Conservation (phyloP, 805 yeast genomes). For the Clavispora santaluciae region DNA sequence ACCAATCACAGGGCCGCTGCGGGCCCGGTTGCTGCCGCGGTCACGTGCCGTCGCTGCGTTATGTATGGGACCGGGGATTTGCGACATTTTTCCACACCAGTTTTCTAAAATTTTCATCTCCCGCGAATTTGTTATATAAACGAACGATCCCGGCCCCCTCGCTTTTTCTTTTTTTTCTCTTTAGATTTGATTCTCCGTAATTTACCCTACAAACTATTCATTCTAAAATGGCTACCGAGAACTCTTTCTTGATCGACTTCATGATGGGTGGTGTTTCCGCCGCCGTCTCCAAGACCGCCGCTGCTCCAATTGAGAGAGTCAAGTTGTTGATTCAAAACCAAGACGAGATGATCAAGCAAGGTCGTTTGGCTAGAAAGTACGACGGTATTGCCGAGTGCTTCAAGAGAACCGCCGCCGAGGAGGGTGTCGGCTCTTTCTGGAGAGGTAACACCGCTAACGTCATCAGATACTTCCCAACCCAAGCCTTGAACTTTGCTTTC, state of each 20-base stretch:
- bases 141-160: constrained; percentile 10
- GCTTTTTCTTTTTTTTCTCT: constrained; percentile 6
- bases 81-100: constrained; percentile 10
- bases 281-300: constrained; percentile 97
- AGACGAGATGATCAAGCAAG: constrained; percentile 97
- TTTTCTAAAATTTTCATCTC: constrained; percentile 4
- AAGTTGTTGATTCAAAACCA: constrained; percentile 95
- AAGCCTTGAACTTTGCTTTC: constrained; percentile 97
- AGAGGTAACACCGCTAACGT: constrained; percentile 99
- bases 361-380: constrained; percentile 83
- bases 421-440: constrained; percentile 94
- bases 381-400: constrained; percentile 91
- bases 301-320: constrained; percentile 97
- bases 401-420: constrained; percentile 89
- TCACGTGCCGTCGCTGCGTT: constrained; percentile 13
- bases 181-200: constrained; percentile 12
- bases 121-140: constrained; percentile 16
- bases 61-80: constrained; percentile 8
- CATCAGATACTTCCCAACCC: constrained; percentile 99
- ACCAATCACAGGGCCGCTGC: constrained; percentile 2
- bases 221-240: constrained; percentile 17
- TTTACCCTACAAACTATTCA: constrained; percentile 7
- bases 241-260: constrained; percentile 45
- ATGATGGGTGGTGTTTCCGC: constrained; percentile 99
- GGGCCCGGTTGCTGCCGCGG: constrained; percentile 16